Evolutionary conservation across 2,329 filamentous ascomycete species (phyloP).

Genomic region (Westerdykella ornata): DNA sequence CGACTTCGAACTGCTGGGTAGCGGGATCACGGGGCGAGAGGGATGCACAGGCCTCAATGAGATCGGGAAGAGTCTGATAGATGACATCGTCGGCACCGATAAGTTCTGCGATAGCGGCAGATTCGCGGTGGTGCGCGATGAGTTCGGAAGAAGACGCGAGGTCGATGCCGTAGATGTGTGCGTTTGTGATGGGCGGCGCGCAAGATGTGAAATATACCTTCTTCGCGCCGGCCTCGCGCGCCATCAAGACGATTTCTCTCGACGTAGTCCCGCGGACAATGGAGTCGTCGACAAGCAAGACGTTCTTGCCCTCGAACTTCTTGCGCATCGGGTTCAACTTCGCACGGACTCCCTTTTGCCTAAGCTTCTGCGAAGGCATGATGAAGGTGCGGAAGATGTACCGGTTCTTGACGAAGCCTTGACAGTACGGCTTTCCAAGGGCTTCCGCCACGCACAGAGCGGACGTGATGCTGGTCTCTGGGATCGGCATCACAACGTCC

Average conservation of each 20-base stretch:
- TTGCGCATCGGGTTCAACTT: slow-evolving; percentile 83
- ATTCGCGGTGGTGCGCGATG: slow-evolving; percentile 61
- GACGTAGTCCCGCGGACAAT: slow-evolving; percentile 83
- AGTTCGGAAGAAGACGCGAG: slow-evolving; percentile 64
- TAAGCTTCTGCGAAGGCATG: slow-evolving; percentile 71
- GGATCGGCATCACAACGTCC: slow-evolving; percentile 77
- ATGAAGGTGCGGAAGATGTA: slow-evolving; percentile 87
- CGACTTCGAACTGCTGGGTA: slow-evolving; percentile 70
- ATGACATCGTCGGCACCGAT: slow-evolving; percentile 72
- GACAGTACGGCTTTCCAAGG: slow-evolving; percentile 68
- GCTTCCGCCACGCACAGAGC: slow-evolving; percentile 69
- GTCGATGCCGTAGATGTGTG: slow-evolving; percentile 81
- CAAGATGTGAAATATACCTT: slow-evolving; percentile 80
- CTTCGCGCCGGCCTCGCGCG: slow-evolving; percentile 71
- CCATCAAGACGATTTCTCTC: slow-evolving; percentile 75
- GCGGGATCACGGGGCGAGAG: slow-evolving; percentile 54
- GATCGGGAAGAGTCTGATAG: slow-evolving; percentile 68
- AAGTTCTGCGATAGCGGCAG: slow-evolving; percentile 55
- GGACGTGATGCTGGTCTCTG: slow-evolving; percentile 75
- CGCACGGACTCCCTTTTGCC: slow-evolving; percentile 79
- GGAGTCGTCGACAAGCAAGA: slow-evolving; percentile 81
- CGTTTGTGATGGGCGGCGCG: slow-evolving; percentile 73
- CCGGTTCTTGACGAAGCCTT: slow-evolving; percentile 82
- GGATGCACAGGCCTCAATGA: slow-evolving; percentile 72
- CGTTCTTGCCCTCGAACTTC: slow-evolving; percentile 74